Evolutionary conservation across 192 early-diverging fungal genomes (phyloP).

Genomic region (Coemansia guatemalensis): DNA sequence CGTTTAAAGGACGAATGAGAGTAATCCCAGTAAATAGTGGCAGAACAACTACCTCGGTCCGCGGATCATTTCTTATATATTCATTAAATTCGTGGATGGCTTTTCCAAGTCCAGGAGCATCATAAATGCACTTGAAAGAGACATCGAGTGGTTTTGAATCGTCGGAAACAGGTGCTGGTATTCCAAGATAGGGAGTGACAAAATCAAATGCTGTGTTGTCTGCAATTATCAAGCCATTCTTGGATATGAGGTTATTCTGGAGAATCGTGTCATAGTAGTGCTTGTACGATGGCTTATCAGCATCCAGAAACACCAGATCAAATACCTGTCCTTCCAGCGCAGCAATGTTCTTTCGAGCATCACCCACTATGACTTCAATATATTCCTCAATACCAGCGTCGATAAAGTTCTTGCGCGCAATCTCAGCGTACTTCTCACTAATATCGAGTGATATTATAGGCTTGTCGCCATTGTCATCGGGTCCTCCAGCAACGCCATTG

Average conservation of each 20-base stretch:
- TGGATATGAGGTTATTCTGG: slow-evolving; percentile 56
- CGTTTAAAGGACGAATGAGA: slow-evolving; percentile 13
- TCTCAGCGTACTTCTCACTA: slow-evolving; percentile 45
- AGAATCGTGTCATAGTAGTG: slow-evolving; percentile 65
- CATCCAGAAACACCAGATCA: slow-evolving; percentile 70
- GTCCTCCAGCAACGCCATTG: slow-evolving; percentile 27
- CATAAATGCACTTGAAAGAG: neutral
- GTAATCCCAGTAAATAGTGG: slow-evolving; percentile 56
- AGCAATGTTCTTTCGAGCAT: slow-evolving; percentile 31
- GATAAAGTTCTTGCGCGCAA: slow-evolving; percentile 51
- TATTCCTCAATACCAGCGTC: slow-evolving; percentile 32
- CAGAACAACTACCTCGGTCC: slow-evolving; percentile 59
- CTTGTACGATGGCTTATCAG: slow-evolving; percentile 68
- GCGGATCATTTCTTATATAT: slow-evolving; percentile 59
- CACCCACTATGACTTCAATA: slow-evolving; percentile 49
- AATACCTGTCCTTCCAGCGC: slow-evolving; percentile 52
- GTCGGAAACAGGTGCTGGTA: slow-evolving; percentile 15
- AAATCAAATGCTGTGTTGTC: slow-evolving; percentile 60
- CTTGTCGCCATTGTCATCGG: slow-evolving; percentile 13
- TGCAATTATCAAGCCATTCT: slow-evolving; percentile 60
- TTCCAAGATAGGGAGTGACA: slow-evolving; percentile 20
- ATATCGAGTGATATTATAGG: slow-evolving; percentile 58
- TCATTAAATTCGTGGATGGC: slow-evolving; percentile 61
- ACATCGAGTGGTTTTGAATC: slow-evolving; percentile 15
- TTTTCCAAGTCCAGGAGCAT: neutral